Conservation (phyloP, 2,329 filamentous ascomycete genomes). For the Trichoderma afroharzianum region DNA sequence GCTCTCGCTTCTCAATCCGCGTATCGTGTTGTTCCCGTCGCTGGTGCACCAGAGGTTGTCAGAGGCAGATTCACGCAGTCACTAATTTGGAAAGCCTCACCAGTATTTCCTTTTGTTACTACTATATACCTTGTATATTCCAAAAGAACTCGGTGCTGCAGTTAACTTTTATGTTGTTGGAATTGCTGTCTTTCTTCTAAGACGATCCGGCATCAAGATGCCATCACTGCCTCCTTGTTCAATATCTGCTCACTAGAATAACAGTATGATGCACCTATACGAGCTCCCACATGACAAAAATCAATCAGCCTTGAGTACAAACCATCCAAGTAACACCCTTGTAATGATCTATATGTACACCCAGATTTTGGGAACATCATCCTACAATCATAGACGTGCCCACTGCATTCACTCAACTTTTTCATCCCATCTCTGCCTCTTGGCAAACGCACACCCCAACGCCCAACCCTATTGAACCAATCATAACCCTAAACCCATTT, state of each 20-base stretch:
- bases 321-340: background rate
- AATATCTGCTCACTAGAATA: background rate
- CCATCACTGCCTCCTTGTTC: background rate
- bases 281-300: background rate
- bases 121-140: background rate
- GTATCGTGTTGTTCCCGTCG: background rate
- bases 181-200: fast-evolving
- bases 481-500: background rate
- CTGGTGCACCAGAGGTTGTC: background rate
- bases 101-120: background rate
- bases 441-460: background rate
- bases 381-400: background rate
- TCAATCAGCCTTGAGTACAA: background rate
- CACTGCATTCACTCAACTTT: background rate
- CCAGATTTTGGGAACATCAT: background rate
- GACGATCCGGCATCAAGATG: background rate
- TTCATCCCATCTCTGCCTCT: background rate
- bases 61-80: background rate
- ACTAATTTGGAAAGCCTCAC: background rate
- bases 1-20: background rate
- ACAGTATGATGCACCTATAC: background rate
- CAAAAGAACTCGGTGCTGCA: background rate
- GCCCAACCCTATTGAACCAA: background rate
- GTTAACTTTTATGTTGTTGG: background rate
- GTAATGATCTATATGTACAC: background rate